These are phyloP conservation scores for Pichia sp. DNA, from an alignment of 1,139 yeast species.

Conservation along the genomic window DNA sequence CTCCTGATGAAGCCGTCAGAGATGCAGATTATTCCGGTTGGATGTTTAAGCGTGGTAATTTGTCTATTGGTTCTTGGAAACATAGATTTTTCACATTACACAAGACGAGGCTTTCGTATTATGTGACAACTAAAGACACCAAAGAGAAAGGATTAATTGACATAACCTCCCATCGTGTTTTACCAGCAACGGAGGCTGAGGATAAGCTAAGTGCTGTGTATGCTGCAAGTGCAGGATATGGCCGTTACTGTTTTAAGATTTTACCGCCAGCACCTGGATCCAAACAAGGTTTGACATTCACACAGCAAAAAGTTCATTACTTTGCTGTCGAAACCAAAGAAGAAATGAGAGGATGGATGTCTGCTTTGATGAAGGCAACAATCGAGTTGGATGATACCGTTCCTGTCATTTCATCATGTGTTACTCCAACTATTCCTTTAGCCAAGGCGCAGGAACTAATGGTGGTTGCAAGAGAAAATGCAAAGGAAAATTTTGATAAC, in stretches of 20 bases:
- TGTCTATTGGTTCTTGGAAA: slow-evolving; percentile 86
- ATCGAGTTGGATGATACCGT: slow-evolving; percentile 90
- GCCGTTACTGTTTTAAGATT: slow-evolving; percentile 83
- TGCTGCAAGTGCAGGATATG: slow-evolving; percentile 91
- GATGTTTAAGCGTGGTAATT: slow-evolving; percentile 89
- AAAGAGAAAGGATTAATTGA: slow-evolving; percentile 91
- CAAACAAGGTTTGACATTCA: slow-evolving; percentile 87
- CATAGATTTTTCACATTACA: slow-evolving; percentile 83
- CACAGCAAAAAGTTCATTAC: slow-evolving; percentile 92
- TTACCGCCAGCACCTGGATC: slow-evolving; percentile 99
- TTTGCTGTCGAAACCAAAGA: slow-evolving; percentile 90
- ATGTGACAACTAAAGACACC: slow-evolving; percentile 68
- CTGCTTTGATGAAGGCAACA: slow-evolving; percentile 90
- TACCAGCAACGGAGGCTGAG: slow-evolving; percentile 60
- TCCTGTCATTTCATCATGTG: slow-evolving; percentile 91
- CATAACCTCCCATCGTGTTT: slow-evolving; percentile 87
- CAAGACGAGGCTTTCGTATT: slow-evolving; percentile 88
- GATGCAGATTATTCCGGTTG: slow-evolving; percentile 81
- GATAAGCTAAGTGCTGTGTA: slow-evolving; percentile 78
- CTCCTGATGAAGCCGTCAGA: slow-evolving; percentile 73
- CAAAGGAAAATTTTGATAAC: slow-evolving; percentile 52
- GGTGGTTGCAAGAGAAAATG: slow-evolving; percentile 73
- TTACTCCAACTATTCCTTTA: slow-evolving; percentile 87
- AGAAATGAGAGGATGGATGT: slow-evolving; percentile 94
- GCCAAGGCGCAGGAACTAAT: slow-evolving; percentile 80